A percentile compares a stretch with the other conserved stretches of the same genome.
These are phyloP conservation scores for Phycomyces blakesleeanus DNA, from an alignment of 192 early-diverging fungal genomes.

Conservation along the genomic window DNA sequence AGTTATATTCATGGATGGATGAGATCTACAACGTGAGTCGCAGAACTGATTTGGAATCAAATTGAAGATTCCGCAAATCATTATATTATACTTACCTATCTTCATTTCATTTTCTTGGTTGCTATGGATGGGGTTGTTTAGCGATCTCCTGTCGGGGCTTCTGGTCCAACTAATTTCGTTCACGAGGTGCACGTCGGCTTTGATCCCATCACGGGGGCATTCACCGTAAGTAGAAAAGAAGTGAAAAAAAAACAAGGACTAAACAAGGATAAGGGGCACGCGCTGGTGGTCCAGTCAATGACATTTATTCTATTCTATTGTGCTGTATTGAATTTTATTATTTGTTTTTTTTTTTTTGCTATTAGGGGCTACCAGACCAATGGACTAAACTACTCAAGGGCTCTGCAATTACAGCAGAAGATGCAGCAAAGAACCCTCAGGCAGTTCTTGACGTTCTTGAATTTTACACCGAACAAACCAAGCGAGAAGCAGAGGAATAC, in stretches of 20 bases:
- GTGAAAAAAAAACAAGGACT: background rate
- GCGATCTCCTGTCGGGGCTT: conserved; percentile 77
- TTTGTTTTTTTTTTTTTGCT: background rate
- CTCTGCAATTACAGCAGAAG: conserved; percentile 95
- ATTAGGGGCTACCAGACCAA: conserved; percentile 88
- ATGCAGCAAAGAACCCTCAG: conserved; percentile 97
- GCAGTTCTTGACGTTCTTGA: conserved; percentile 97
- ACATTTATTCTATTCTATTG: background rate
- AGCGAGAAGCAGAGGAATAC: conserved; percentile 52
- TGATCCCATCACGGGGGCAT: conserved; percentile 58
- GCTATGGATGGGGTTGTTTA: conserved; percentile 18
- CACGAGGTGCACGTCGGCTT: conserved; percentile 79
- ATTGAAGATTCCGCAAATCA: background rate
- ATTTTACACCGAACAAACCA: conserved; percentile 91
- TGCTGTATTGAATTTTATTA: background rate
- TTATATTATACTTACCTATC: background rate
- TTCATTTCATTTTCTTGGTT: background rate
- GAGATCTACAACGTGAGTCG: conserved; percentile 83
- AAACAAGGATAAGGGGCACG: background rate
- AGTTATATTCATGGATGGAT: conserved; percentile 98
- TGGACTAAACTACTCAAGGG: conserved; percentile 93
- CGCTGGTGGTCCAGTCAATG: background rate
- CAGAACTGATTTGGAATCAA: too few relatives aligned
- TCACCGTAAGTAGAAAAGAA: conserved; percentile 50
- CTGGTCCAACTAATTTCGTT: conserved; percentile 82